Percentiles rank a stretch among this genome's conserved stretches.
Evolutionary conservation across 768 basidiomycete species (phyloP).

Genomic region (Dacryopinax spathularia): DNA sequence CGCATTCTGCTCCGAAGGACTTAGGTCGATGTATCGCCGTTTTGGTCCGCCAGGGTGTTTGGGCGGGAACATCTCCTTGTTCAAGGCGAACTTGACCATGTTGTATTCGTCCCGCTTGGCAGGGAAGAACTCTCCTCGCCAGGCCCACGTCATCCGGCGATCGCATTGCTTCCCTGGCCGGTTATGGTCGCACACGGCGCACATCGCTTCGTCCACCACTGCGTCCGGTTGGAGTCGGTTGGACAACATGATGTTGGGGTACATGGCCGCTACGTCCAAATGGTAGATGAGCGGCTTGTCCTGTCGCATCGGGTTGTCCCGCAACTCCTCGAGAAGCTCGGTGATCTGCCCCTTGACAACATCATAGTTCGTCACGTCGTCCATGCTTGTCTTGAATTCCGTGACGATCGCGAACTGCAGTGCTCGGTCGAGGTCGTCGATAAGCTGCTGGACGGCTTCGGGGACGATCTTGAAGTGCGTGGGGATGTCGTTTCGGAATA

Average conservation of each 20-base stretch:
- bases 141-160: conserved; percentile 88
- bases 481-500: conserved; percentile 89
- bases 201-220: conserved; percentile 88
- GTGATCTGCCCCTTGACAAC: conserved; percentile 74
- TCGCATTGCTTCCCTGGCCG: conserved; percentile 92
- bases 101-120: conserved; percentile 95
- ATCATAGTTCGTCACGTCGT: conserved; percentile 86
- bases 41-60: conserved; percentile 57
- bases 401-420: conserved; percentile 76
- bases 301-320: conserved; percentile 73
- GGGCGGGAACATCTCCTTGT: conserved; percentile 84
- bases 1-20: conserved; percentile 74
- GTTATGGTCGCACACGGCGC: conserved; percentile 97
- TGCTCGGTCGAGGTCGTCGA: conserved; percentile 86
- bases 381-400: conserved; percentile 65
- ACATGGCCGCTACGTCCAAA: conserved; percentile 98
- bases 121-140: conserved; percentile 97
- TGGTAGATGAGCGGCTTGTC: conserved; percentile 97
- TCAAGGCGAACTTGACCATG: conserved; percentile 94
- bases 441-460: conserved; percentile 75
- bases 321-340: conserved; percentile 68
- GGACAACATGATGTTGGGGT: conserved; percentile 99
- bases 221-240: conserved; percentile 98
- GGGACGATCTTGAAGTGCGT: conserved; percentile 94
- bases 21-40: conserved; percentile 71